Evolutionary conservation across 2,329 filamentous ascomycete species (phyloP), one percentile per base, ranked within the genome.

Genomic region (Colletotrichum tofieldiae): DNA sequence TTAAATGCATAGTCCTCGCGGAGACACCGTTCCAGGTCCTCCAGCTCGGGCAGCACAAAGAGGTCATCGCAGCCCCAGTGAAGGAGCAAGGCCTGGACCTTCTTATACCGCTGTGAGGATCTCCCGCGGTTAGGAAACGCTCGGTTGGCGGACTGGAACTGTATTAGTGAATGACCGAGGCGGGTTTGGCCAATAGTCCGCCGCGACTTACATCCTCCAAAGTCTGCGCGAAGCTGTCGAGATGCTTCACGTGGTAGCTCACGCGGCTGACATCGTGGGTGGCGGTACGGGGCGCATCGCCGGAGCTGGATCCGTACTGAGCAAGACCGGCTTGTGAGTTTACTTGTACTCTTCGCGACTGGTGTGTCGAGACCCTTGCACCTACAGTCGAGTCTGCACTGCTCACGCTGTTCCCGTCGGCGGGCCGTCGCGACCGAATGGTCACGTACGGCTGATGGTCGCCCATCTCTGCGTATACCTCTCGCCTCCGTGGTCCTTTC

Each of bases 11-110:
- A 91, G 71, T 89, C 86, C 65, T 87, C 84, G 32, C 84, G 85
- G 45, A 90, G 78, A 75, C 87, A 89, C 71, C 85, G 85, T 73
- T 89, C 86, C 49, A 90, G 78, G 68, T 90, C 86, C 73, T 90
- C 86, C 23, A 91, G 79, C 77, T 90, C 89, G 2, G 87, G 87
- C 18, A 90, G 81, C 20, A 90, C 88, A 74, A 90, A 89, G 11
- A 90, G 79, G 68, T 90, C 88, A 73, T 90, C 88, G 2, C 83
- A 87, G 59, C 84, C 86, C 89, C 89, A 90, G 77, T 90, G 87
- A 32, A 90, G 79, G 49, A 90, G 81, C 23, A 90, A 80, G 3
- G 84, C 85, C 67, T 88, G 84, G 4, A 90, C 88, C 64, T 88
- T 88, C 71, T 82, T 84, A 78, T 90, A 91, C 67, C 88, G 83